Percentiles rank a stretch among this genome's conserved stretches.
phyloP scores from a whole-genome alignment of 257 asterid species.

The Solanum chiquidenum region DNA sequence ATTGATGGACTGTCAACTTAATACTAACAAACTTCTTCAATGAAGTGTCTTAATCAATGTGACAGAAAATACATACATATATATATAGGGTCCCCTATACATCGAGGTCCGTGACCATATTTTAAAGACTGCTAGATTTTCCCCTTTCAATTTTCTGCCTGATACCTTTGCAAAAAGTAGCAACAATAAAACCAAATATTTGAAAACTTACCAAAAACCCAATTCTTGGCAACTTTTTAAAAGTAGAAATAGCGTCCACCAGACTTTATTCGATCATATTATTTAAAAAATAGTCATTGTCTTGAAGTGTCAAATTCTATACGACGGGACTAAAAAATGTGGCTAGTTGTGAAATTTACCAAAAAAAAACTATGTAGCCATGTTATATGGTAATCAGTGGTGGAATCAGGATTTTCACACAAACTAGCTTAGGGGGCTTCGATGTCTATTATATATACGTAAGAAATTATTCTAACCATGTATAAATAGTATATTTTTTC shows the following conservation, averaged over 20 bases:
- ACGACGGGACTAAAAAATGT: neutral
- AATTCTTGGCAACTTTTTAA: neutral
- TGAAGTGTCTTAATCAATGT: slow-evolving; percentile 10
- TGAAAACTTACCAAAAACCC: neutral
- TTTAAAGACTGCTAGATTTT: neutral
- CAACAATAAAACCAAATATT: neutral
- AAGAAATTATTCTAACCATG: too few relatives aligned
- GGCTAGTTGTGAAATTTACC: neutral
- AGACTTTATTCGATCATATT: neutral
- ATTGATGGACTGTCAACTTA: slow-evolving; percentile 9
- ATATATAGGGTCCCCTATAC: neutral
- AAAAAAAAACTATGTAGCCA: neutral
- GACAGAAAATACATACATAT: neutral
- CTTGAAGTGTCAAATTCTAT: neutral
- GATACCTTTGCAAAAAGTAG: neutral
- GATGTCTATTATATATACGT: neutral
- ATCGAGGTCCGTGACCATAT: neutral
- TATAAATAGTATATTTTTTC: neutral
- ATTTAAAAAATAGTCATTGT: neutral
- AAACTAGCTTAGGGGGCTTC: neutral
- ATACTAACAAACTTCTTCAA: slow-evolving; percentile 6
- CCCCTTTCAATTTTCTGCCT: neutral
- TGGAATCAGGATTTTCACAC: neutral
- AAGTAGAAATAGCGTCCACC: neutral
- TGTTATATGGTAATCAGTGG: neutral